Evolutionary conservation across 805 yeast species (phyloP).

Genomic region (Sugiyamaella lignohabitans): DNA sequence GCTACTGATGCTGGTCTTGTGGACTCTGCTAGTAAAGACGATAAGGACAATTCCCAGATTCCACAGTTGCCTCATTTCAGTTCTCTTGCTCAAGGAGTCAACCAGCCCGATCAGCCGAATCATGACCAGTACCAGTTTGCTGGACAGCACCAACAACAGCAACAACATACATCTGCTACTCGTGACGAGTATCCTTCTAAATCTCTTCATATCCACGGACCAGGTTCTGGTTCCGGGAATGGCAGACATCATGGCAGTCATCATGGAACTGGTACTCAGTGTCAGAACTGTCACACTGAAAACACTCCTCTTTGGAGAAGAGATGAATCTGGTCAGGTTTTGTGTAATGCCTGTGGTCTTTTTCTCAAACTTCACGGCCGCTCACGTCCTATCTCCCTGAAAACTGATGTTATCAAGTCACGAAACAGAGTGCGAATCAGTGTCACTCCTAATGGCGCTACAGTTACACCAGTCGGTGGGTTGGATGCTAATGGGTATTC

Average conservation of each 20-base stretch:
- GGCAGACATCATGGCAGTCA: not conserved
- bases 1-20: too few species aligned
- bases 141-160: not conserved
- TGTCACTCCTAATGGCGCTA: constrained; percentile 1
- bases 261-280: constrained; percentile 33
- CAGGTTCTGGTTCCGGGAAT: not conserved
- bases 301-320: constrained; percentile 95
- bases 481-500: not conserved
- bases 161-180: not conserved
- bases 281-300: constrained; percentile 86
- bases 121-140: too few species aligned
- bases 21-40: too few species aligned
- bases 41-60: too few species aligned
- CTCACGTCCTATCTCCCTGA: constrained; percentile 83
- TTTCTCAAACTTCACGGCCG: constrained; percentile 86
- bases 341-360: constrained; percentile 92
- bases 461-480: not conserved
- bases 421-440: constrained; percentile 58
- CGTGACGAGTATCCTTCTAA: not conserved
- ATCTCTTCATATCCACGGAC: not conserved
- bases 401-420: constrained; percentile 87
- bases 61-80: not conserved
- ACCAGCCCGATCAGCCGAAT: too few species aligned
- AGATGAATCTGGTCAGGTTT: constrained; percentile 82
- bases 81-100: not conserved